A percentile compares a stretch with the other conserved stretches of the same genome.
phyloP scores from a whole-genome alignment of 2,329 filamentous ascomycete species.

The Botrytis hyacinthi region DNA sequence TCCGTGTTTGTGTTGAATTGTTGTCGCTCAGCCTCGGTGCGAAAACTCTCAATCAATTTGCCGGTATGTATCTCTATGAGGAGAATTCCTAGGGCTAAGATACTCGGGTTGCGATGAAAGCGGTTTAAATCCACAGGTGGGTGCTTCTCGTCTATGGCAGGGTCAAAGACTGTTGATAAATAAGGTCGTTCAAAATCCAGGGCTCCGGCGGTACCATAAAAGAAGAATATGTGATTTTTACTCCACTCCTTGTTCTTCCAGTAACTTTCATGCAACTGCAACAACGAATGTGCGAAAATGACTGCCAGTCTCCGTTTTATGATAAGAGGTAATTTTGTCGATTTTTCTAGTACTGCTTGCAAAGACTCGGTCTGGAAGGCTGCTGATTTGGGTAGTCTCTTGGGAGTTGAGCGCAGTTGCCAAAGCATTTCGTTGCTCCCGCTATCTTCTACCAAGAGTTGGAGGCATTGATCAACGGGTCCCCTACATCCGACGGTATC shows the following conservation, averaged over 20 bases:
- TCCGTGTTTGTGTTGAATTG: constrained; percentile 10
- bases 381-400: neutral
- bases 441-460: constrained; percentile 7
- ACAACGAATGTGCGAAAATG: neutral
- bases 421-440: neutral
- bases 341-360: neutral
- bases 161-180: neutral
- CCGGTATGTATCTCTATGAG: constrained; percentile 4
- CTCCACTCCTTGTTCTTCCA: constrained; percentile 11
- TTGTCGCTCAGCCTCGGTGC: neutral
- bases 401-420: constrained; percentile 8
- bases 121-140: neutral
- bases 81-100: neutral
- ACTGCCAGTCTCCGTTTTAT: constrained; percentile 2
- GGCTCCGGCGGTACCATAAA: neutral
- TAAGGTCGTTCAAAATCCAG: neutral
- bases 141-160: neutral
- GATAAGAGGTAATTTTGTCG: neutral
- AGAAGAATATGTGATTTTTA: constrained; percentile 5
- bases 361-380: neutral
- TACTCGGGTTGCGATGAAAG: constrained; percentile 1
- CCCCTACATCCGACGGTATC: neutral
- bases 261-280: constrained; percentile 8
- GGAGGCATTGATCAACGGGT: constrained; percentile 2
- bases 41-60: neutral